A percentile compares a stretch with the other conserved stretches of the same genome.
Evolutionary conservation across 1,284 basidiomycete genomes (phyloP).

Genomic region (Ceratobasidium sp.): DNA sequence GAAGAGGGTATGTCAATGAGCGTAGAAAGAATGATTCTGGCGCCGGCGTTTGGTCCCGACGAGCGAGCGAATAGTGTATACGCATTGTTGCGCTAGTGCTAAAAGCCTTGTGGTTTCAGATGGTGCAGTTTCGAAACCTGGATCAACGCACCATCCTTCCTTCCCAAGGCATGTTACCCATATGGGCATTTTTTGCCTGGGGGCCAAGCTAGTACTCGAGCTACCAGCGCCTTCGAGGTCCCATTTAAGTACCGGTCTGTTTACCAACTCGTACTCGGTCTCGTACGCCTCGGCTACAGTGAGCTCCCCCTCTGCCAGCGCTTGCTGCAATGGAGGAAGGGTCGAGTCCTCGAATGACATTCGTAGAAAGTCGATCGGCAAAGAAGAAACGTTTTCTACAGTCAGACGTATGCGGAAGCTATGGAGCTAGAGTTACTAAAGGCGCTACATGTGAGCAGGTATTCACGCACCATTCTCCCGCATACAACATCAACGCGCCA

Average conservation of each 20-base stretch:
- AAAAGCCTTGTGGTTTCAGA: constrained; percentile 17
- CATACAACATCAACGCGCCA: constrained; percentile 90
- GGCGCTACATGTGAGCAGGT: constrained; percentile 8
- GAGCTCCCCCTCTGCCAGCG: constrained; percentile 79
- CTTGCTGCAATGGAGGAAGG: constrained; percentile 73
- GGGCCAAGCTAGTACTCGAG: constrained; percentile 60
- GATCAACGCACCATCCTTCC: constrained; percentile 76
- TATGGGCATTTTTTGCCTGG: constrained; percentile 73
- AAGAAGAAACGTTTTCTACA: constrained; percentile 82
- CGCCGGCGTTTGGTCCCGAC: constrained; percentile 50
- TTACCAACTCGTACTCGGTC: constrained; percentile 81
- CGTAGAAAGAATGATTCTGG: constrained; percentile 71
- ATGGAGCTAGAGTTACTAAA: constrained; percentile 38
- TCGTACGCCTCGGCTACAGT: constrained; percentile 88
- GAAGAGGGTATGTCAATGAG: constrained; percentile 80
- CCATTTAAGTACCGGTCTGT: constrained; percentile 85
- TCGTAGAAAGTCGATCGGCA: constrained; percentile 85
- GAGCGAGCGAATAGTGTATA: constrained; percentile 81
- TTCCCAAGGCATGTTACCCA: constrained; percentile 84
- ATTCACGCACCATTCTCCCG: constrained; percentile 80
- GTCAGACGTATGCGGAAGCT: constrained; percentile 84
- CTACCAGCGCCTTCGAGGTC: constrained; percentile 55
- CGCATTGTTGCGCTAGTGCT: constrained; percentile 81
- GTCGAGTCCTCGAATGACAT: constrained; percentile 90
- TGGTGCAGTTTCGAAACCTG: neutral